Evolutionary conservation across 345 rosid species (phyloP), one percentile per base, ranked within the genome.

Genomic region (Melaleuca alternifolia): DNA sequence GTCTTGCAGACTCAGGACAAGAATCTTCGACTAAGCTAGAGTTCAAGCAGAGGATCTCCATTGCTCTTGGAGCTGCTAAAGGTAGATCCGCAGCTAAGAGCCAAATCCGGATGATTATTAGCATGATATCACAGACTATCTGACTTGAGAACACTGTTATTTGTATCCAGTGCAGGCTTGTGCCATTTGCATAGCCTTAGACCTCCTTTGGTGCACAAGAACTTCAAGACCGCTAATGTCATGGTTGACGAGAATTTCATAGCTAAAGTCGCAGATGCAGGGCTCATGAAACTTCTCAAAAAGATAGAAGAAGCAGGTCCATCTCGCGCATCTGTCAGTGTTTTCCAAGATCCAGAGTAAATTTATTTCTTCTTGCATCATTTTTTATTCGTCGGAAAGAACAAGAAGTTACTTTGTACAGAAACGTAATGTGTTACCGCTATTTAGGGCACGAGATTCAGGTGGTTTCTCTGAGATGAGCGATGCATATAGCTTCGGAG

Each of bases 31-130:
- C 89, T 5, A 92, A 89, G 87, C 89, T 95, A 50, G 94, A 93
- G 88, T 94, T 96, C 91, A 91, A 94, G 88, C 94, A 89, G 65
- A 91, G 96, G 91, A 48, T 95, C 82, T 92, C 90, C 28, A 90
- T 94, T 87, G 96, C 96, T 83, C 84, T 93, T 4, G 95, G 94
- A 79, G 96, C 95, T 14, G 97, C 96, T 65, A 94, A 88, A 95
- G 98, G 97, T 94, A 88, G 86, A 87, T 44, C 24, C 48, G 13
- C 48, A 33, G 48, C 81, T 37, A 71, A 33, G 81, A 37, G 48
- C 81, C 26, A 24, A 71, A 33, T 18, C 6, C 87, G 44, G 41
- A 50, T 85, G 26, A 53, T 76, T 85, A 87, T 52, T 5, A 37
- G 86, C 48, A 84, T 44, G 54, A 50, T 41, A 23, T 26, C 50